Base-by-base conservation (phyloP, 768 basidiomycete genomes). In the Pisolithus microcarpus region DNA sequence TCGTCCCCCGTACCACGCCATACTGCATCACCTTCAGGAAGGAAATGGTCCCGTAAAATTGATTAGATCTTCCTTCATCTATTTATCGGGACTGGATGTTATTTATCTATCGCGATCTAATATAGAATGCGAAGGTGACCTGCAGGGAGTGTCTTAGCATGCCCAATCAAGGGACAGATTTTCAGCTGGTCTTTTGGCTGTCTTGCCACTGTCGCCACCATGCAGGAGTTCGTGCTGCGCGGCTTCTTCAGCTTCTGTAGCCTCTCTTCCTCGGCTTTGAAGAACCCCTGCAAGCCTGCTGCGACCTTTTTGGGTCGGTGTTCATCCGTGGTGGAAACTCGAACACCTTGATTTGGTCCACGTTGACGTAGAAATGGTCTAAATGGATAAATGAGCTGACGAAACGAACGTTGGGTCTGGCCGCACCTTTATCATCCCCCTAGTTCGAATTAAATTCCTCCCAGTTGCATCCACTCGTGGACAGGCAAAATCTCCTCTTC, bases 21-120 rank as follows among this genome's bases (percentile, higher is more conserved):
- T 38, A 64, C 67, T 4, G 60, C 80, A 10, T 76, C 73, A 10
- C 75, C 79, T 24, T 70, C 75, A 5, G 77, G 78, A 7, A 78
- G 81, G 62, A 84, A 78, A 67, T 87, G 85, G 85, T 74, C 85
- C 31, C 72, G 85, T 60, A 87, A 87, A 69, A 75, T 87, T 37
- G 85, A 87, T 68, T 87, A 67, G 69, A 11, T 65, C 58, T 55
- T 49, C 51, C 46, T 19, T 26, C 46, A 54, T 56, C 58, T 56
- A 45, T 53, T 39, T 7, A 38, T 61, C 53, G 54, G 40, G 23
- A 45, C 39, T 26, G 43, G 43, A 55, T 45, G 37, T n/a, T 61
- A 56, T 58, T 53, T 61, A 67, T 64, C 21, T 42, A 38, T 52
- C 28, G 40, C 16, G 24, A n/a, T 26, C 30, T 42, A 18, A 26